Evolutionary conservation across 176 grass and related monocot species (phyloP).

Genomic region (Eragrostis nindensis): DNA sequence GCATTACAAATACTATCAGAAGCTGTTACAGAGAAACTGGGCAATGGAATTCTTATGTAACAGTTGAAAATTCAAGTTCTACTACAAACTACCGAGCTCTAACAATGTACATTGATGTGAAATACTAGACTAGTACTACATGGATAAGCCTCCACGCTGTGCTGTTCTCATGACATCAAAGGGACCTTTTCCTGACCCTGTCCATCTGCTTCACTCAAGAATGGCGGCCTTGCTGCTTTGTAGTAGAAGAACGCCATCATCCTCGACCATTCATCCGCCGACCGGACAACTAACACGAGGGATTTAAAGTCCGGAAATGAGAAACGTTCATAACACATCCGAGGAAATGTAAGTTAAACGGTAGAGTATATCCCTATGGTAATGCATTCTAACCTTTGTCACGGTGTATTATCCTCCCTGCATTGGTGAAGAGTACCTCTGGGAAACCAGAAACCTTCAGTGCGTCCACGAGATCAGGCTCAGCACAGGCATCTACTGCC

Average conservation of each 20-base stretch:
- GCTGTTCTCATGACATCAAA: slow-evolving; percentile 49
- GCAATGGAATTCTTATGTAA: background rate
- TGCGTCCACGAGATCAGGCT: slow-evolving; percentile 64
- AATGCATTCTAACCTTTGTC: slow-evolving; percentile 63
- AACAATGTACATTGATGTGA: slow-evolving; percentile 21
- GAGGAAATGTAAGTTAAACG: background rate
- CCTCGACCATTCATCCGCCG: slow-evolving; percentile 71
- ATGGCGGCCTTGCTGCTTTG: slow-evolving; percentile 77
- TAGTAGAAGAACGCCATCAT: slow-evolving; percentile 98
- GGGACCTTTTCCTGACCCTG: slow-evolving; percentile 81
- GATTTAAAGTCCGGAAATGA: background rate
- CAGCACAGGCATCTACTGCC: slow-evolving; percentile 72
- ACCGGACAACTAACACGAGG: slow-evolving; percentile 56
- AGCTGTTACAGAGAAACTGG: background rate
- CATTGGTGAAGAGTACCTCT: slow-evolving; percentile 87
- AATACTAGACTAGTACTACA: background rate
- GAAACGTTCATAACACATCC: background rate
- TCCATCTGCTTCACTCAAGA: slow-evolving; percentile 64
- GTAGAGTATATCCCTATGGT: background rate
- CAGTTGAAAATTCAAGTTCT: background rate
- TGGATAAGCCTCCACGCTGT: slow-evolving; percentile 5
- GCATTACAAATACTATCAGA: background rate
- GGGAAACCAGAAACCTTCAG: slow-evolving; percentile 81
- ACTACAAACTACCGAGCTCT: background rate
- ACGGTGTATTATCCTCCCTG: slow-evolving; percentile 87